These are phyloP conservation scores for Senna tora DNA, from an alignment of 306 rosid species.

Conservation along the genomic window DNA sequence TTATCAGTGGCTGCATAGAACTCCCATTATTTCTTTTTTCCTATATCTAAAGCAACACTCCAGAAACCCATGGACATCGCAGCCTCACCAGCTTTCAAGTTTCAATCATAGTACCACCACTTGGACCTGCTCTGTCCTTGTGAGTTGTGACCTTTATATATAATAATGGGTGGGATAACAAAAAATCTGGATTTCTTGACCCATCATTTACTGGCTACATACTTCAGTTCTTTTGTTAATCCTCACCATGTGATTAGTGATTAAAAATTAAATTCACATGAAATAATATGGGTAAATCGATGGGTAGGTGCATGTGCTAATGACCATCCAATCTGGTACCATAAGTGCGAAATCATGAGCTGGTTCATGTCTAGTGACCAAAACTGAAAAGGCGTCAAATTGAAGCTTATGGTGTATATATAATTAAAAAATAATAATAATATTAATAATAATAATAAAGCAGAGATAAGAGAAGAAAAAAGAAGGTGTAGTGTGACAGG, in stretches of 20 bases:
- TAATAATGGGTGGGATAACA: neutral
- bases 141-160: neutral
- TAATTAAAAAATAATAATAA: neutral
- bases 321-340: constrained; percentile 29
- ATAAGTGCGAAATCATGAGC: constrained; percentile 11
- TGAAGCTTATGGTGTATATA: neutral
- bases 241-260: constrained; percentile 41
- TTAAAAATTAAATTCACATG: neutral
- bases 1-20: constrained; percentile 34
- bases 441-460: neutral
- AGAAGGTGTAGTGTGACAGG: neutral
- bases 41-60: constrained; percentile 32
- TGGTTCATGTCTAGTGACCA: neutral
- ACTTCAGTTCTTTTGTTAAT: neutral
- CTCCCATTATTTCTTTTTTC: constrained; percentile 28
- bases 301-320: constrained; percentile 17
- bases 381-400: constrained; percentile 4
- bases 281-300: neutral
- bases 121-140: constrained; percentile 27
- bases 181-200: no score
- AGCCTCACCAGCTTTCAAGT: constrained; percentile 32
- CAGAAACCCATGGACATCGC: constrained; percentile 48
- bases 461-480: neutral
- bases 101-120: constrained; percentile 33
- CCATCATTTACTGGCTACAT: no score